Evolutionary conservation across 2,329 filamentous ascomycete genomes (phyloP), one percentile per base, ranked within the genome.

Genomic region (Xylariales sp.): DNA sequence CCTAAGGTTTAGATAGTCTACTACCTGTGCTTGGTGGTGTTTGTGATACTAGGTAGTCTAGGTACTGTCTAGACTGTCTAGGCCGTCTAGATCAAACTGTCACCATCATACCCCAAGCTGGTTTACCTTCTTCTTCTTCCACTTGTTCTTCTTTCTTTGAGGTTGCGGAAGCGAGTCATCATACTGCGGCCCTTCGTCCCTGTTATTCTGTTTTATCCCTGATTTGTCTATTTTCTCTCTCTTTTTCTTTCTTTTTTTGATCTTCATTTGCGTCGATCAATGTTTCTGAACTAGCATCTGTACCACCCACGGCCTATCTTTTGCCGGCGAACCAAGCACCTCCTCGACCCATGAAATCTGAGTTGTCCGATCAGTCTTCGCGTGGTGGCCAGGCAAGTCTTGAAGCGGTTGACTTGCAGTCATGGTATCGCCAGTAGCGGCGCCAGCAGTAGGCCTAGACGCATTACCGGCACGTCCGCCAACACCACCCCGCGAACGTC

Each of bases 401-500:
- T 59, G 68, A 71, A 72, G 70, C 58, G 50, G 58, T 67, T 65
- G 67, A 74, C 65, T 69, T 69, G 73, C 67, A 79, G 77, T 71
- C 75, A 83, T 83, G 82, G 79, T 80, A 77, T 77, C 80, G 68
- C 75, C 78, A 70, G 73, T 76, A 68, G 75, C 69, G 41, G 69
- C 77, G 62, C 73, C 78, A 68, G 77, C 80, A 69, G 80, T 74
- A 73, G 77, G 83, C 74, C 80, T 89, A 73, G 85, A 88, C 70
- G 82, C 83, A 65, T 81, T 89, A 62, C 82, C 84, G 70, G 78
- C 86, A 68, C 85, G 88, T 78, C 89, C 89, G 32, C 89, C 90
- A n/a, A 92, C 89, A 41, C 89, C 90, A 54, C 89, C 89, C n/a
- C 85, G 85, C 72, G 87, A 88, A 76, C 80, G 83, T 43, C 79